Percentiles rank a stretch among this genome's conserved stretches.
These are phyloP conservation scores for Plasmopara viticola DNA, from an alignment of 352 stramenopile genomes.

Conservation along the genomic window DNA sequence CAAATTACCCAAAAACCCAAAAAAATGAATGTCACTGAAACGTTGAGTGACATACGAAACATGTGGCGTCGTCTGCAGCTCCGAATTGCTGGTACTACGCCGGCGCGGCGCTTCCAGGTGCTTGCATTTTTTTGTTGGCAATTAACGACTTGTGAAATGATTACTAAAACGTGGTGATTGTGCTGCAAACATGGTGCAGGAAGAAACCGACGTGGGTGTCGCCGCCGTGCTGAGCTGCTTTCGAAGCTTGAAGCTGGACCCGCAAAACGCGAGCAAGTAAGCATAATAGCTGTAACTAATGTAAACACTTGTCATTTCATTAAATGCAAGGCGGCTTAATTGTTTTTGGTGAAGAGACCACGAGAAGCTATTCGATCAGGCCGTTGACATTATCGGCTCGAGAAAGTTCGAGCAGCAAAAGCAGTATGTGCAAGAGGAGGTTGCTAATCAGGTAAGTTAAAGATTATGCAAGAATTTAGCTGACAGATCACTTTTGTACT, in stretches of 20 bases:
- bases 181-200: slow-evolving; percentile 28
- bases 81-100: slow-evolving; percentile 66
- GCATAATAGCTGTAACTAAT: background rate
- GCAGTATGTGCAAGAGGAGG: slow-evolving; percentile 55
- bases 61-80: slow-evolving; percentile 74
- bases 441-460: slow-evolving; percentile 44
- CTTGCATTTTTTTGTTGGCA: too few species aligned
- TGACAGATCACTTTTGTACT: background rate
- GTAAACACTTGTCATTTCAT: background rate
- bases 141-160: too few species aligned
- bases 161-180: background rate
- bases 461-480: background rate
- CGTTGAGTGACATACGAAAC: slow-evolving; percentile 5
- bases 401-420: slow-evolving; percentile 83
- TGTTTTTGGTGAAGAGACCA: slow-evolving; percentile 37
- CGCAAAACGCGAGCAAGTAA: slow-evolving; percentile 42
- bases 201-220: slow-evolving; percentile 75
- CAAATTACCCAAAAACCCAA: too few species aligned
- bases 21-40: slow-evolving; percentile 6
- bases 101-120: slow-evolving; percentile 78
- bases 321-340: background rate
- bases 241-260: slow-evolving; percentile 49
- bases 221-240: slow-evolving; percentile 76
- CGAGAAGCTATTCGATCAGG: slow-evolving; percentile 67
- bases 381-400: slow-evolving; percentile 57